Evolutionary conservation across 805 yeast species (phyloP), one percentile per base, ranked within the genome.

Genomic region (Saccharomyces eubayanus): DNA sequence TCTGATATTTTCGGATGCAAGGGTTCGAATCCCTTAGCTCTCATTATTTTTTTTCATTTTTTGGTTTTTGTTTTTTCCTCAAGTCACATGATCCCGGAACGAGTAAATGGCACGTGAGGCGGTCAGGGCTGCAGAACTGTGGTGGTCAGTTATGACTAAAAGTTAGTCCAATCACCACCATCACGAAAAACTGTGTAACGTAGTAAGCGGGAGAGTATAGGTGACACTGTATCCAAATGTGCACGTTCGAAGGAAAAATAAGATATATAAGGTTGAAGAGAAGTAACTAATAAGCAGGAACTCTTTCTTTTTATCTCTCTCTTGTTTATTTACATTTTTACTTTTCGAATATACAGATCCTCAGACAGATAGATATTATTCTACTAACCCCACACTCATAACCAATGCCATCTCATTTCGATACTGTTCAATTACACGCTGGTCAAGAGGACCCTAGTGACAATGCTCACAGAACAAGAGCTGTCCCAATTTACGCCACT

Each of bases 401-500:
- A 54, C 64, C 53, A 54, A 72, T 74, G 70, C 82, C 83, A 41
- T 79, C 84, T 36, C 91, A 85, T 65, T 89, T 89, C 64, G 97
- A 91, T 65, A 91, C 97, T 30, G 77, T 87, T 55, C 97, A 92
- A 77, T 80, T 92, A 62, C 98, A 92, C 73, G 97, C 97, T 52
- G 99, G 99, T 59, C 96, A 90, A 74, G 78, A 77, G 57, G 91
- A 87, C 61, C 74, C 78, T 31, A 75, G 80, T 46, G 76, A 73
- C 56, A 76, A 79, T 57, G 75, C 83, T 12, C 78, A 80, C 69
- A 77, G 84, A 54, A 80, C 96, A 53, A 81, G 97, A 69, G 97
- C 97, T 10, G 90, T 88, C 31, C 97, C 98, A 55, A 88, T 92
- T 68, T 91, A 88, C 69, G 92, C 97, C 47, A 83, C 96, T 10